Percentiles rank a stretch among this genome's conserved stretches.
Conservation (phyloP, 139 green algal genomes). For the Chlamydomonas sp. region DNA sequence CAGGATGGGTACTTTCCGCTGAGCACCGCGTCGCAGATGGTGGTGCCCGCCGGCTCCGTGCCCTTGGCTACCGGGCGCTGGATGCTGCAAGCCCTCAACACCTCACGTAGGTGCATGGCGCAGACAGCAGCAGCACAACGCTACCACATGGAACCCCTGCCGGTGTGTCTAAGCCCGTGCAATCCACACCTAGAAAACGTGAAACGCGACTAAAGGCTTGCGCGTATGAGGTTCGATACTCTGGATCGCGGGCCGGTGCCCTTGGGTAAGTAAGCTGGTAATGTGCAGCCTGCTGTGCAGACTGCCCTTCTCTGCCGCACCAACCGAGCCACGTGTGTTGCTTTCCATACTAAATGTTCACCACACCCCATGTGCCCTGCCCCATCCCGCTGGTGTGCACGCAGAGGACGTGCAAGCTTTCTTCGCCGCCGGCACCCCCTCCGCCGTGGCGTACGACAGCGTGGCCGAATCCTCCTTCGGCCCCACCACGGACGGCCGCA, state of each 20-base stretch:
- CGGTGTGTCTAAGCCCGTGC: too few species aligned
- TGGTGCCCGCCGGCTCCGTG: constrained; percentile 55
- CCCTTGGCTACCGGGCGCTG: constrained; percentile 41
- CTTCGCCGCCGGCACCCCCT: background rate
- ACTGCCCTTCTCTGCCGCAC: too few species aligned
- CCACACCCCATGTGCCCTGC: background rate
- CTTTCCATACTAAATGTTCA: background rate
- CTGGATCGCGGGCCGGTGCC: too few species aligned
- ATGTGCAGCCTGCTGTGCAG: too few species aligned
- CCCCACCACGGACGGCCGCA: constrained; percentile 80
- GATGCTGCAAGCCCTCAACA: constrained; percentile 26
- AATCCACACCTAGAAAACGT: too few species aligned
- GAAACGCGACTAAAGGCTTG: too few species aligned
- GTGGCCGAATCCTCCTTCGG: constrained; percentile 72
- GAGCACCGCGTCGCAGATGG: background rate
- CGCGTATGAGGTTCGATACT: too few species aligned
- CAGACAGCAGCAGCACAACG: too few species aligned
- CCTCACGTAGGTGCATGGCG: too few species aligned
- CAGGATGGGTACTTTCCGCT: constrained; percentile 61
- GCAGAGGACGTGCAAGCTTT: background rate
- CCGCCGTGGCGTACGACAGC: constrained; percentile 58
- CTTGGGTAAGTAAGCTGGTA: too few species aligned
- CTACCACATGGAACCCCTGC: too few species aligned
- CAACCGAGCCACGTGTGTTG: too few species aligned
- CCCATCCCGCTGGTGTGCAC: background rate